These are phyloP conservation scores for Inonotus hispidus DNA, from an alignment of 1,284 basidiomycete species.

Conservation along the genomic window DNA sequence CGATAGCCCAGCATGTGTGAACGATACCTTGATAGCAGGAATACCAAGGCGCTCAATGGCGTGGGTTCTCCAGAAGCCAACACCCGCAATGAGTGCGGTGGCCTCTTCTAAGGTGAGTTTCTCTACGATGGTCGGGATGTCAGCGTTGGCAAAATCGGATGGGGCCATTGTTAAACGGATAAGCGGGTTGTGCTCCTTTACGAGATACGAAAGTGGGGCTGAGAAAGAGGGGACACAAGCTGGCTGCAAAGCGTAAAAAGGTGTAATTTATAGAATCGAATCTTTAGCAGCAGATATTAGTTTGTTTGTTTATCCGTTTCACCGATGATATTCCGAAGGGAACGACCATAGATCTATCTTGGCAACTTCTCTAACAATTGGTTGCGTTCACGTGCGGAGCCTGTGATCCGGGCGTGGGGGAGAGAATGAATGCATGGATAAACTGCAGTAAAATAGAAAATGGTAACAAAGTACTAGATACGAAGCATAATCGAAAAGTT, in stretches of 20 bases:
- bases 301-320: neutral
- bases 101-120: constrained; percentile 66
- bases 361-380: neutral
- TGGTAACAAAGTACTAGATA: no score
- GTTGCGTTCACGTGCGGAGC: neutral
- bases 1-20: neutral
- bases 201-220: neutral
- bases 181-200: neutral
- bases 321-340: neutral
- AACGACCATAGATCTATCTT: neutral
- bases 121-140: constrained; percentile 56
- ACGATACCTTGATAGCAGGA: constrained; percentile 61
- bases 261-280: no score
- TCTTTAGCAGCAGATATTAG: neutral
- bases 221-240: neutral
- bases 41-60: constrained; percentile 58
- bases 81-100: constrained; percentile 63
- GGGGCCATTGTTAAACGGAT: constrained; percentile 43
- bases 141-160: constrained; percentile 61
- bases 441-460: no score
- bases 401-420: no score
- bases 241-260: neutral
- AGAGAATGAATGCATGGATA: no score
- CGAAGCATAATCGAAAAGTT: no score
- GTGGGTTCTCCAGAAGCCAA: constrained; percentile 74